Percentiles rank a stretch among this genome's conserved stretches.
phyloP scores from a whole-genome alignment of 305 asterid species.

The Rubia peregrina region DNA sequence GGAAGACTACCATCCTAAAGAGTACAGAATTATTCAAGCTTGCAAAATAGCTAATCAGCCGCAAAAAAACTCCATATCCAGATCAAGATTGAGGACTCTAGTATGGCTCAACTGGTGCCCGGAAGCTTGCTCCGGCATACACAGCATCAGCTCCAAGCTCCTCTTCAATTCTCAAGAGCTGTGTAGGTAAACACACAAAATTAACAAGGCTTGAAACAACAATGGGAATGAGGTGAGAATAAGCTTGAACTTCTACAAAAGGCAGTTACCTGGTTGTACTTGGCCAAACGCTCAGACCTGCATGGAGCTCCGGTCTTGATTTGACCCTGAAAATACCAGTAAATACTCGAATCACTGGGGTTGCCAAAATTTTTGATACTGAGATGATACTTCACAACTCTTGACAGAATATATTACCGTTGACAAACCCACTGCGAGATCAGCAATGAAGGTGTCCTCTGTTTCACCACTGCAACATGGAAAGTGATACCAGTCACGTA shows the following conservation, averaged over 20 bases:
- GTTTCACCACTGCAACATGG: slow-evolving; percentile 53
- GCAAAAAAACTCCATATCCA: slow-evolving; percentile 4
- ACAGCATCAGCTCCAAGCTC: slow-evolving; percentile 74
- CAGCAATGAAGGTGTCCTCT: slow-evolving; percentile 70
- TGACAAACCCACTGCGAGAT: slow-evolving; percentile 64
- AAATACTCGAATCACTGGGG: neutral
- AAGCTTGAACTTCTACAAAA: neutral
- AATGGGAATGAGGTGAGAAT: too few species aligned
- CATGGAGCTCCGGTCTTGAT: slow-evolving; percentile 98
- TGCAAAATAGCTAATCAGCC: neutral
- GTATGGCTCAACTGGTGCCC: slow-evolving; percentile 76
- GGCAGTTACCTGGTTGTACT: slow-evolving; percentile 73
- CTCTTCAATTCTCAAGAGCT: slow-evolving; percentile 84
- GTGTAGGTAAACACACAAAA: slow-evolving; percentile 23
- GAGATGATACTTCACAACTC: neutral
- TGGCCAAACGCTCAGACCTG: slow-evolving; percentile 97
- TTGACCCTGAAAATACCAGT: slow-evolving; percentile 31
- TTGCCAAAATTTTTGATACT: neutral
- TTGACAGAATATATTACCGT: slow-evolving; percentile 32
- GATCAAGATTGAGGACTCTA: slow-evolving; percentile 14
- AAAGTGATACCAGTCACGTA: neutral
- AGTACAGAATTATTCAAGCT: slow-evolving; percentile 8
- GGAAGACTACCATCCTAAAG: neutral
- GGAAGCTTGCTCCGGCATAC: slow-evolving; percentile 80
- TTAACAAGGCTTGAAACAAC: neutral